phyloP scores from a whole-genome alignment of 352 stramenopile species.

The Phytophthora litchii region DNA sequence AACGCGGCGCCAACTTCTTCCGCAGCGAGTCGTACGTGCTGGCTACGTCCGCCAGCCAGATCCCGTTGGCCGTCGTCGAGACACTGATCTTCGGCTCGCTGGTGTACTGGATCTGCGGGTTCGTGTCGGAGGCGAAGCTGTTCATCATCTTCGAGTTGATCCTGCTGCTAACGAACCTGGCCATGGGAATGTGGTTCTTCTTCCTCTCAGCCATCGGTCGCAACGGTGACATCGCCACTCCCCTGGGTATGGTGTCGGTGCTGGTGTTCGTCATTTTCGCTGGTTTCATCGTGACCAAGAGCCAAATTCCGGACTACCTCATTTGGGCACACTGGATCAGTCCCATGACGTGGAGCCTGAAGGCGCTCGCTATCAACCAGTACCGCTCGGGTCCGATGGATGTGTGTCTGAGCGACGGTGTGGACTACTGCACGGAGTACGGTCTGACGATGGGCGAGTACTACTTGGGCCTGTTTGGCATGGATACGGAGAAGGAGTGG shows the following conservation, averaged over 20 bases:
- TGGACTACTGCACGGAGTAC: conserved; percentile 35
- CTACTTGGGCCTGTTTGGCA: conserved; percentile 43
- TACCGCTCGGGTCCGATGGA: conserved; percentile 41
- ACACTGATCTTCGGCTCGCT: conserved; percentile 78
- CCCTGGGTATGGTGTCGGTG: conserved; percentile 42
- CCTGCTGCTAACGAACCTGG: conserved; percentile 49
- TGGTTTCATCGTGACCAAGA: conserved; percentile 32
- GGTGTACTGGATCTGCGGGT: conserved; percentile 86
- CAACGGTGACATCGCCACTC: conserved; percentile 41
- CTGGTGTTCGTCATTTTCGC: conserved; percentile 56
- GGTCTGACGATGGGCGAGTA: conserved; percentile 44
- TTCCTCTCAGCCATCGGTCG: conserved; percentile 33
- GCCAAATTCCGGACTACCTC: conserved; percentile 50
- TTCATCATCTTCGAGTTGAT: conserved; percentile 52
- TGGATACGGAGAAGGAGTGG: conserved; percentile 50
- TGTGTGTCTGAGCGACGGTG: conserved; percentile 28
- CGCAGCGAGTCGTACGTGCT: conserved; percentile 74
- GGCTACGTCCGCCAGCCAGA: conserved; percentile 33
- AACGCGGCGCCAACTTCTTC: conserved; percentile 76
- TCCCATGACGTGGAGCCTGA: conserved; percentile 55
- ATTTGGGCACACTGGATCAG: conserved; percentile 70
- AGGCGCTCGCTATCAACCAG: conserved; percentile 49
- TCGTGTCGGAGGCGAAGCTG: conserved; percentile 27
- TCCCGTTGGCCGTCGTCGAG: conserved; percentile 57
- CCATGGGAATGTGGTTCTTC: conserved; percentile 38